Conservation (phyloP, 148 eudicot species). For the Linanthus parryae region DNA sequence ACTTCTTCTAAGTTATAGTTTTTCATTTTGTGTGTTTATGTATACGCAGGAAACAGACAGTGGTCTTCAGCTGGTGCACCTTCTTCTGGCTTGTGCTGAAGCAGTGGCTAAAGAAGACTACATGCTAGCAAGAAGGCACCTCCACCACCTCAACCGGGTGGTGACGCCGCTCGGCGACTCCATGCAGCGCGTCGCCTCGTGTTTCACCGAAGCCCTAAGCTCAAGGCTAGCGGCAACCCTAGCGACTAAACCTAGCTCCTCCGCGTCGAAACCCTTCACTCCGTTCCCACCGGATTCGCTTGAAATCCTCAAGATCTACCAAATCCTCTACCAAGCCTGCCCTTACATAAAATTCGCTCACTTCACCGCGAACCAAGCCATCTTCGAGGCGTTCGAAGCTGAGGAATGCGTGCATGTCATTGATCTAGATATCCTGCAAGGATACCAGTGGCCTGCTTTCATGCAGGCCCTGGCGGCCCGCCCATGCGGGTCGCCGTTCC, state of each 20-base stretch:
- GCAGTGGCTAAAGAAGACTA: conserved; percentile 44
- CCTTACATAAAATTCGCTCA: conserved; percentile 49
- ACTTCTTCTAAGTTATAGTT: neutral
- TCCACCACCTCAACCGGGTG: conserved; percentile 40
- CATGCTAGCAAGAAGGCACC: conserved; percentile 34
- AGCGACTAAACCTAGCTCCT: conserved; percentile 20
- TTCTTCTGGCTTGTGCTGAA: conserved; percentile 48
- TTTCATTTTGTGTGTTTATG: neutral
- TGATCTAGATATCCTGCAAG: conserved; percentile 44
- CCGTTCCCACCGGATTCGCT: conserved; percentile 37
- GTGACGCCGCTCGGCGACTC: conserved; percentile 42
- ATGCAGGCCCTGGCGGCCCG: conserved; percentile 47
- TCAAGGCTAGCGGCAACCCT: conserved; percentile 37
- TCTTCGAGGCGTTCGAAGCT: conserved; percentile 36
- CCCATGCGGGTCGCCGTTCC: conserved; percentile 37
- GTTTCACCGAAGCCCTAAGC: conserved; percentile 38
- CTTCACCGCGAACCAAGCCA: conserved; percentile 49
- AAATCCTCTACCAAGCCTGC: conserved; percentile 51
- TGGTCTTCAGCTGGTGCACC: conserved; percentile 47
- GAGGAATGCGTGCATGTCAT: conserved; percentile 44
- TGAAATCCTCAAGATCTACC: conserved; percentile 48
- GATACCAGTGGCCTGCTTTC: conserved; percentile 56
- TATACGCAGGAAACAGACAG: conserved; percentile 37
- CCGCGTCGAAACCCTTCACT: conserved; percentile 25
- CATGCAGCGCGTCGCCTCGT: conserved; percentile 45